Conservation (phyloP, 441 rosid species). For the Isatis lusitanica region DNA sequence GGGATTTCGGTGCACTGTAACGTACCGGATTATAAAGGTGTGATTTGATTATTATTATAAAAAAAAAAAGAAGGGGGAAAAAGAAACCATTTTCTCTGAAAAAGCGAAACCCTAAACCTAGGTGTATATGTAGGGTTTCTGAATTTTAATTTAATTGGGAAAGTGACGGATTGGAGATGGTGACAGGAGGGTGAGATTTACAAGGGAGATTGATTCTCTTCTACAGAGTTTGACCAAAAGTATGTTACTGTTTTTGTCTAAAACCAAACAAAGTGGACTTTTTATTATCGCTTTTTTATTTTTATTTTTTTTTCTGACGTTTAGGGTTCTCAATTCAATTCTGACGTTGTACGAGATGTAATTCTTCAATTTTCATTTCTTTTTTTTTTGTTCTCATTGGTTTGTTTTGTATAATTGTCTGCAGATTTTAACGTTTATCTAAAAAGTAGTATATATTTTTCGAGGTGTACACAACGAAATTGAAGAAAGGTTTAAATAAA, state of each 20-base stretch:
- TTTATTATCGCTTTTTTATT: not conserved
- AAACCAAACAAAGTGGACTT: conserved; percentile 35
- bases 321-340: conserved; percentile 12
- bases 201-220: conserved; percentile 34
- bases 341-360: conserved; percentile 23
- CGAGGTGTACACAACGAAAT: not conserved
- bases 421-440: not conserved
- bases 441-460: not conserved
- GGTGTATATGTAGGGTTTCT: conserved; percentile 38
- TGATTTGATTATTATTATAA: not conserved
- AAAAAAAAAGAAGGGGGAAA: not conserved
- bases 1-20: conserved; percentile 81
- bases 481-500: not conserved
- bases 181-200: conserved; percentile 35
- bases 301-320: not conserved
- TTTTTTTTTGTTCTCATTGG: not conserved
- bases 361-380: conserved; percentile 2
- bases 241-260: conserved; percentile 36
- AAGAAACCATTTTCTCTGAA: conserved; percentile 6
- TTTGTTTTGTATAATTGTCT: not conserved
- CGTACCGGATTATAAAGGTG: conserved; percentile 15
- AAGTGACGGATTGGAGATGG: conserved; percentile 32
- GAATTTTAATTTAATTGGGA: conserved; percentile 26
- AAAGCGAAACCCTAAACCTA: conserved; percentile 36
- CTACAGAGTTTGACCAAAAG: conserved; percentile 38